Evolutionary conservation across 2,329 filamentous ascomycete genomes (phyloP).

Genomic region (Cladosporium sp.): DNA sequence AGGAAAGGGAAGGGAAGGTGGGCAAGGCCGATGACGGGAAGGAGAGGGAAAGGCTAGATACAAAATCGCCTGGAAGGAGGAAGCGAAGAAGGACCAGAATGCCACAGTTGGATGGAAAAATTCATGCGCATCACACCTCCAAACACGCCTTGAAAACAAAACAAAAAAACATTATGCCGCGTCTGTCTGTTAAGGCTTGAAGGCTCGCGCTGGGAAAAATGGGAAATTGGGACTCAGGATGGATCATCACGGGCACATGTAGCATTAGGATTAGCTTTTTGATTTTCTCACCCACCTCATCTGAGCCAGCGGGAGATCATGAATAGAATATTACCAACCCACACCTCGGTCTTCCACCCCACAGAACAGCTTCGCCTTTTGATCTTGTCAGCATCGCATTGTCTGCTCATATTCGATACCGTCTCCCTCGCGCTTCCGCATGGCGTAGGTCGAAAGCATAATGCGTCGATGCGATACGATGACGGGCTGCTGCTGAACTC

Average conservation of each 20-base stretch:
- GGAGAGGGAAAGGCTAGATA: background rate
- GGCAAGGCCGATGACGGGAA: background rate
- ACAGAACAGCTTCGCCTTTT: background rate
- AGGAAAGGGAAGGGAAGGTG: background rate
- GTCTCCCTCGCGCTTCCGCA: too few species aligned
- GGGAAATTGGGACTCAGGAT: background rate
- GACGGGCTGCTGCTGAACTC: too few species aligned
- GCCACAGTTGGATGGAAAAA: background rate
- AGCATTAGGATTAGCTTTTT: constrained; percentile 5
- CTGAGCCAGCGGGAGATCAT: constrained; percentile 4
- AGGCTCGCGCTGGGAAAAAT: background rate
- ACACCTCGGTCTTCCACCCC: background rate
- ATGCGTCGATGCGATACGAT: too few species aligned
- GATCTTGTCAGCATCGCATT: background rate
- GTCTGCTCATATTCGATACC: background rate
- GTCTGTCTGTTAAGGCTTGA: background rate
- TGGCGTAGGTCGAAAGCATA: too few species aligned
- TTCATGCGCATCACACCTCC: too few species aligned
- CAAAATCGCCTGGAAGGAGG: background rate
- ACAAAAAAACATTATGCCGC: too few species aligned
- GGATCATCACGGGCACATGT: background rate
- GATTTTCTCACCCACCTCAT: background rate
- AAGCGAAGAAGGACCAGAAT: background rate
- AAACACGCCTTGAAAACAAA: too few species aligned
- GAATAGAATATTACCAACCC: background rate